These are phyloP conservation scores for Durio zibethinus DNA, from an alignment of 345 rosid genomes.

Conservation along the genomic window DNA sequence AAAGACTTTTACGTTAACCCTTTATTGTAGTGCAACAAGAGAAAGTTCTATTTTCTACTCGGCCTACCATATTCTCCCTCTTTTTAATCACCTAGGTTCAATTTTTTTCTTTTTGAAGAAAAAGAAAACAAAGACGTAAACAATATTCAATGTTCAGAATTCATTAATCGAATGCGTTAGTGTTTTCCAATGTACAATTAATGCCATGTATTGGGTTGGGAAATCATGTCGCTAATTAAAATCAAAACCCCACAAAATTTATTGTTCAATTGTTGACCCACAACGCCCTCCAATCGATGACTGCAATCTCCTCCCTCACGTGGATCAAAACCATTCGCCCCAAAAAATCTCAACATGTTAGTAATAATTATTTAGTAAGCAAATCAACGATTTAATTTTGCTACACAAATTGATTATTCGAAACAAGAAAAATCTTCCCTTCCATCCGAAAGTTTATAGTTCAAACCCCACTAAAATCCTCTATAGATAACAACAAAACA, in stretches of 20 bases:
- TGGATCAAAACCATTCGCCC: not conserved
- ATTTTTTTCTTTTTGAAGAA: not conserved
- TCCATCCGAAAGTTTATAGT: not conserved
- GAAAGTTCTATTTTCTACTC: too few relatives aligned
- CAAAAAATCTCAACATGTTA: not conserved
- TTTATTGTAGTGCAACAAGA: too few relatives aligned
- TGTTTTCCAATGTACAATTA: slow-evolving; percentile 31
- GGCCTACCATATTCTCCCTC: too few relatives aligned
- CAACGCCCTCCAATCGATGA: not conserved
- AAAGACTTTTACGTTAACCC: too few relatives aligned
- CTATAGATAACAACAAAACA: slow-evolving; percentile 76
- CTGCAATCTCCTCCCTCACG: not conserved
- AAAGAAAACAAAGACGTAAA: not conserved
- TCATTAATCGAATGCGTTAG: not conserved
- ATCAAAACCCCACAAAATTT: slow-evolving; percentile 2
- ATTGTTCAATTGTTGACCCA: slow-evolving; percentile 7
- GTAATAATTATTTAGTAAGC: not conserved
- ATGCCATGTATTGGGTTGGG: slow-evolving; percentile 25
- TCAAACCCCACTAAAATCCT: slow-evolving; percentile 29
- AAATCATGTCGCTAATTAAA: not conserved
- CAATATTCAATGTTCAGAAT: not conserved
- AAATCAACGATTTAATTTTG: not conserved
- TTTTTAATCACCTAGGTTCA: not conserved
- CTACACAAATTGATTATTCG: not conserved
- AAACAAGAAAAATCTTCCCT: slow-evolving; percentile 4